Conservation (phyloP, 352 stramenopile species). For the Pythium utonaiense region DNA sequence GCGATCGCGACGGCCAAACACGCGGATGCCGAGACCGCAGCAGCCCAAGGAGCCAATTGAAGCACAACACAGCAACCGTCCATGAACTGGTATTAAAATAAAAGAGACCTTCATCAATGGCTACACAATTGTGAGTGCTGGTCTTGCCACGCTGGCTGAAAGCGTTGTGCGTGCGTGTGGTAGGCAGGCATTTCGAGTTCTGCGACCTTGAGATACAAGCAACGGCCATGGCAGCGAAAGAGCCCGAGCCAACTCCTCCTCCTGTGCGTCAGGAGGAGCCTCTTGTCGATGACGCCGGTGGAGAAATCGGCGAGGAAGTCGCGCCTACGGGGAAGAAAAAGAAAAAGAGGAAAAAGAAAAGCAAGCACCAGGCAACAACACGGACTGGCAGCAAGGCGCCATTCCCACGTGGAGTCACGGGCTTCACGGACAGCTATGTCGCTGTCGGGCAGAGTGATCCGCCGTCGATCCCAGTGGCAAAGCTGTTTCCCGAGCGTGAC, state of each 20-base stretch:
- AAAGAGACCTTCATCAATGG: background rate
- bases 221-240: background rate
- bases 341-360: slow-evolving; percentile 81
- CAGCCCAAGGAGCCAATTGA: background rate
- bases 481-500: slow-evolving; percentile 55
- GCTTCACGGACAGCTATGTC: slow-evolving; percentile 94
- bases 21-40: background rate
- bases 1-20: background rate
- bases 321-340: slow-evolving; percentile 26
- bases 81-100: background rate
- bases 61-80: no score
- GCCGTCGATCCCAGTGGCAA: slow-evolving; percentile 88
- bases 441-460: slow-evolving; percentile 93
- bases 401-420: slow-evolving; percentile 62
- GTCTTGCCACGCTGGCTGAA: background rate
- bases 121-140: background rate
- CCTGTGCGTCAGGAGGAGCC: background rate
- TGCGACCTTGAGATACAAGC: slow-evolving; percentile 1
- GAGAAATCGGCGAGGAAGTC: background rate
- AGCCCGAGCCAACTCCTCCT: background rate
- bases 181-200: background rate
- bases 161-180: no score
- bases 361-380: slow-evolving; percentile 13
- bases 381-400: slow-evolving; percentile 39
- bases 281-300: background rate